Conservation (phyloP, 768 basidiomycete genomes). For the Hericium rajendrae region DNA sequence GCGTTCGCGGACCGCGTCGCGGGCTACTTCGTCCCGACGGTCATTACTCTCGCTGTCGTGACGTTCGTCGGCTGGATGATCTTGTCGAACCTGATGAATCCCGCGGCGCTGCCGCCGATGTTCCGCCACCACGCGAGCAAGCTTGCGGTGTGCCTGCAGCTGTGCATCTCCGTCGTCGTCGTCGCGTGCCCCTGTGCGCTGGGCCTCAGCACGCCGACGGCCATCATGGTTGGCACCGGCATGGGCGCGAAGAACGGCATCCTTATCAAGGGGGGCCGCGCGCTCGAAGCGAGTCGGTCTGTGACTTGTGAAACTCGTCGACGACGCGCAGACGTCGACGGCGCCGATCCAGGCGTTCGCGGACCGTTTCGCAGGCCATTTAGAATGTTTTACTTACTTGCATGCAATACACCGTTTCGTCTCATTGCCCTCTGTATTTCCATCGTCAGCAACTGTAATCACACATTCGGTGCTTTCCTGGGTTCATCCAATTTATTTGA, state of each 20-base stretch:
- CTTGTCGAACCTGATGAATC: constrained; percentile 47
- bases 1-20: constrained; percentile 92
- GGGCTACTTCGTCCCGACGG: constrained; percentile 89
- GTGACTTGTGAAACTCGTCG: too few species aligned
- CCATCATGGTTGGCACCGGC: constrained; percentile 98
- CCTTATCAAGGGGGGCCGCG: constrained; percentile 93
- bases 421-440: too few species aligned
- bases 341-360: too few species aligned
- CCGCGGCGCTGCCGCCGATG: constrained; percentile 63
- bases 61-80: constrained; percentile 84
- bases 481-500: too few species aligned
- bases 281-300: constrained; percentile 81
- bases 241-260: constrained; percentile 96
- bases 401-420: too few species aligned
- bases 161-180: constrained; percentile 92
- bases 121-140: constrained; percentile 77
- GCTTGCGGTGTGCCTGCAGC: constrained; percentile 83
- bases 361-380: constrained; percentile 83
- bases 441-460: too few species aligned
- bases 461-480: too few species aligned
- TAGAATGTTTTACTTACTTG: too few species aligned
- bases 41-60: constrained; percentile 69
- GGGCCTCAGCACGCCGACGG: constrained; percentile 92
- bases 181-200: constrained; percentile 98
- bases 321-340: too few species aligned